phyloP scores from a whole-genome alignment of 2,329 filamentous ascomycete genomes.

The Fonsecaea multimorphosa region DNA sequence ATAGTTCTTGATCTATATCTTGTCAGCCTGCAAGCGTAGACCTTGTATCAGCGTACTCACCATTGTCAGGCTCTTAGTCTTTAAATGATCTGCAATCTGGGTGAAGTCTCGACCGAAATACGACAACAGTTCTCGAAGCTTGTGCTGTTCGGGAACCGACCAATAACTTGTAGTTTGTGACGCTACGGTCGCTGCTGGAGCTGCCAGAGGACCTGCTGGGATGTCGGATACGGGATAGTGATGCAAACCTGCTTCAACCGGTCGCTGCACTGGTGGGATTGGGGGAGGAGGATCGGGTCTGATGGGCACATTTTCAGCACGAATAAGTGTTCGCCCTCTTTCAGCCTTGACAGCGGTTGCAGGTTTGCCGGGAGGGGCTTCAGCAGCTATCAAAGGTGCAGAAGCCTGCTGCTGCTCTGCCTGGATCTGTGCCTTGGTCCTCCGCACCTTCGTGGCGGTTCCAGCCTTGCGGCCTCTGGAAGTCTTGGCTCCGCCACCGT shows the following conservation, averaged over 20 bases:
- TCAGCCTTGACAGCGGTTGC: conserved; percentile 19
- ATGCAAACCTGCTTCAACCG: conserved; percentile 22
- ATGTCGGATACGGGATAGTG: conserved; percentile 26
- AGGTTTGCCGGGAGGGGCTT: conserved; percentile 33
- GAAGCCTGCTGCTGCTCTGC: conserved; percentile 35
- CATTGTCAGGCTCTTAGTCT: conserved; percentile 60
- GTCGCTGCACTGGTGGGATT: conserved; percentile 22
- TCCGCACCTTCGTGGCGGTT: conserved; percentile 35
- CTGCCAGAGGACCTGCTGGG: conserved; percentile 8
- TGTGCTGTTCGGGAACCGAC: conserved; percentile 58
- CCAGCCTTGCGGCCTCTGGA: conserved; percentile 38
- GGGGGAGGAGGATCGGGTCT: conserved; percentile 21
- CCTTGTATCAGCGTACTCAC: conserved; percentile 43
- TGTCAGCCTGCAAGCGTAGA: conserved; percentile 16
- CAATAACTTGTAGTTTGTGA: conserved; percentile 58
- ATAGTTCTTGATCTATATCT: conserved; percentile 56
- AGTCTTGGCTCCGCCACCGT: conserved; percentile 41
- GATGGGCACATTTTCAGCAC: conserved; percentile 28
- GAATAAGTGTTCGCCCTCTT: conserved; percentile 32
- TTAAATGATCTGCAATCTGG: conserved; percentile 57
- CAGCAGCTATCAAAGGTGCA: conserved; percentile 22
- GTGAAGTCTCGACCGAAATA: conserved; percentile 58
- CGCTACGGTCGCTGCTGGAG: conserved; percentile 12
- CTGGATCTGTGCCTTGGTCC: conserved; percentile 40
- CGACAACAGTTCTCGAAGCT: conserved; percentile 53